phyloP scores from a whole-genome alignment of 345 rosid species.

The Boechera divaricarpa region DNA sequence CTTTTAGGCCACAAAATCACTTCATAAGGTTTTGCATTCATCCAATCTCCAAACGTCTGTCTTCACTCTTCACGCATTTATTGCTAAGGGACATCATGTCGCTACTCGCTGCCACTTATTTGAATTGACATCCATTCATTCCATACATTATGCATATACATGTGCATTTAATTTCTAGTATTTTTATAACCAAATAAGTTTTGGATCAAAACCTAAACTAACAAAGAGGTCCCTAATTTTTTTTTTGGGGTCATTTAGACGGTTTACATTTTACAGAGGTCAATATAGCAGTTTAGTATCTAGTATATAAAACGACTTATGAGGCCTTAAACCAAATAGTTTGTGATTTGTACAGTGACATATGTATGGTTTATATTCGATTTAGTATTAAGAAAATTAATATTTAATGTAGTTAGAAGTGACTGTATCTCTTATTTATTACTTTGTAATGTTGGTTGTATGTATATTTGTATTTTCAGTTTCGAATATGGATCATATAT shows the following conservation, averaged over 20 bases:
- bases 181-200: not conserved
- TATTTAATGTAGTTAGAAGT: not conserved
- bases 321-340: not conserved
- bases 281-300: not conserved
- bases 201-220: constrained; percentile 8
- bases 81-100: constrained; percentile 46
- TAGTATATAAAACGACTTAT: not conserved
- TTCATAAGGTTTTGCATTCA: constrained; percentile 15
- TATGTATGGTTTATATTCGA: not conserved
- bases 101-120: constrained; percentile 37
- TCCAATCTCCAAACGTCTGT: constrained; percentile 40
- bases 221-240: not conserved
- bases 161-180: not conserved
- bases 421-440: not conserved
- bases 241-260: not conserved
- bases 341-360: not conserved
- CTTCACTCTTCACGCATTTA: constrained; percentile 37
- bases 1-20: constrained; percentile 31
- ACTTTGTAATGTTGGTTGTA: not conserved
- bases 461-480: not conserved
- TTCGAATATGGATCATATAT: not conserved
- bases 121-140: constrained; percentile 36
- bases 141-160: not conserved
- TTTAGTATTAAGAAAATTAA: not conserved
- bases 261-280: not conserved